Conservation (phyloP, 148 eudicot genomes). For the Nyssa sinensis region DNA sequence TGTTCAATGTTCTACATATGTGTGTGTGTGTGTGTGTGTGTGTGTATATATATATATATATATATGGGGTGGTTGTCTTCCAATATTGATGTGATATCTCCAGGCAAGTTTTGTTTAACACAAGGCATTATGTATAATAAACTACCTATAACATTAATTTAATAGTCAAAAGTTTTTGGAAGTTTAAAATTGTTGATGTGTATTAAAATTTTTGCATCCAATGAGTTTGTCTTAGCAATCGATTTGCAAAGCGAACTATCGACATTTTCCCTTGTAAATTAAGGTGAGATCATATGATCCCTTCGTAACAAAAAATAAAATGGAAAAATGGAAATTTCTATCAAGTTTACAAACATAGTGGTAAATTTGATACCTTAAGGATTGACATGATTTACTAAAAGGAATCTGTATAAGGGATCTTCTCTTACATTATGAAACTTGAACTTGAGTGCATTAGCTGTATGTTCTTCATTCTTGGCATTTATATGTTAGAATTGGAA, state of each 20-base stretch:
- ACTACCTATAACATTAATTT: background rate
- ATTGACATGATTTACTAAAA: background rate
- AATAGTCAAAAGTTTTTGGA: background rate
- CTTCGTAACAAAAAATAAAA: background rate
- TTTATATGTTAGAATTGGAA: background rate
- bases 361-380: background rate
- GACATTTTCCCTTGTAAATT: background rate
- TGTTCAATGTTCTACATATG: no score
- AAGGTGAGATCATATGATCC: background rate
- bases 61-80: background rate
- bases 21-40: no score
- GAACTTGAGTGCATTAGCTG: background rate
- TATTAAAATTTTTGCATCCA: background rate
- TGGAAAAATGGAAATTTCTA: background rate
- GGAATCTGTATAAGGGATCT: background rate
- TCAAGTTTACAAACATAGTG: conserved; percentile 1
- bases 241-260: background rate
- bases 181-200: background rate
- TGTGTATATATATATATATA: no score
- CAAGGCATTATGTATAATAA: background rate
- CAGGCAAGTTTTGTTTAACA: background rate
- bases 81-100: background rate
- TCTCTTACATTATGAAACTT: background rate
- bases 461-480: conserved; percentile 9
- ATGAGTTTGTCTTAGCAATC: background rate